phyloP scores from a whole-genome alignment of 2,329 filamentous ascomycete species.

The Verticillium tricorpus region DNA sequence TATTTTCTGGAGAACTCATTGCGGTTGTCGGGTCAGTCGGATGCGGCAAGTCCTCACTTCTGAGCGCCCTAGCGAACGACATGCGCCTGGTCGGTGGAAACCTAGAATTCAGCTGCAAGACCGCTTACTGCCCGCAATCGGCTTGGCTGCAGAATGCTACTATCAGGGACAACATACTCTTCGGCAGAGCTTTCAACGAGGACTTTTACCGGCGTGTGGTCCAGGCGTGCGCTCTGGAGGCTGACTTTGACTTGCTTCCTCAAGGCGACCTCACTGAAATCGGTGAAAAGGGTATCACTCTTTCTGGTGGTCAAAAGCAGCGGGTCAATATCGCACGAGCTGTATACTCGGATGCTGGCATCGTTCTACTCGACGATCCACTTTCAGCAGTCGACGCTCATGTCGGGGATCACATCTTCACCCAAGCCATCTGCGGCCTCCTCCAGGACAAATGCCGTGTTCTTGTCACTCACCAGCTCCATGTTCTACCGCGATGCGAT shows the following conservation, averaged over 20 bases:
- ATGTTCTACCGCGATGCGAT: slow-evolving; percentile 86
- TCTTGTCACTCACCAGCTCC: slow-evolving; percentile 90
- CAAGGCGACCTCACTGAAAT: slow-evolving; percentile 87
- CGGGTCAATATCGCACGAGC: slow-evolving; percentile 90
- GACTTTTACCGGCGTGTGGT: slow-evolving; percentile 80
- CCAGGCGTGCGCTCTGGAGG: slow-evolving; percentile 72
- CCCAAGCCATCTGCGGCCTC: slow-evolving; percentile 86
- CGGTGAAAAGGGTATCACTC: slow-evolving; percentile 90
- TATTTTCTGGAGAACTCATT: slow-evolving; percentile 71
- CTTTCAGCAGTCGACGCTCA: slow-evolving; percentile 66
- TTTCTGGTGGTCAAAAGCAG: slow-evolving; percentile 94
- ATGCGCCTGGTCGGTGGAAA: slow-evolving; percentile 80
- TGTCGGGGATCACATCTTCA: slow-evolving; percentile 75
- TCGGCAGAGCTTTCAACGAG: slow-evolving; percentile 72
- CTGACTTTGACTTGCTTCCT: slow-evolving; percentile 90
- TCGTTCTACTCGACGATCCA: slow-evolving; percentile 66
- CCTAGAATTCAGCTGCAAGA: slow-evolving; percentile 69
- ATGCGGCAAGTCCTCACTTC: slow-evolving; percentile 83
- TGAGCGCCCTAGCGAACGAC: slow-evolving; percentile 85
- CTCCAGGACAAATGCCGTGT: slow-evolving; percentile 86
- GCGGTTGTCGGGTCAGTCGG: slow-evolving; percentile 85
- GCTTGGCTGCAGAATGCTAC: slow-evolving; percentile 96
- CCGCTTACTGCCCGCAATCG: slow-evolving; percentile 92
- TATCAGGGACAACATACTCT: slow-evolving; percentile 83
- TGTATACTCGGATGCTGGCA: slow-evolving; percentile 65